A percentile compares a stretch with the other conserved stretches of the same genome.
These are phyloP conservation scores for Tricholomella constricta DNA, from an alignment of 768 basidiomycete genomes.

Conservation along the genomic window DNA sequence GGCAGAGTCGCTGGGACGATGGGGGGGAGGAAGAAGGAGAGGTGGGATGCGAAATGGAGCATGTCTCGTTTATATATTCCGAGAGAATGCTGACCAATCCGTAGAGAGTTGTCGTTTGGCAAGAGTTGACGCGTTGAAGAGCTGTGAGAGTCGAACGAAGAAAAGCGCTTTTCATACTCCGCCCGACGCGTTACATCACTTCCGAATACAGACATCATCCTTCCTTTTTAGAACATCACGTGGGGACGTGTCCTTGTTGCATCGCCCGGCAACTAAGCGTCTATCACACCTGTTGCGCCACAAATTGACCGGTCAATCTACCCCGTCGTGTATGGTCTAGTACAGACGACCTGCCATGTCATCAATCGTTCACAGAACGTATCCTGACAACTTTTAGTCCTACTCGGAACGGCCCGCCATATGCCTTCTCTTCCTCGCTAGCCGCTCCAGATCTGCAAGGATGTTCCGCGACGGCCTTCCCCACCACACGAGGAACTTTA, in stretches of 20 bases:
- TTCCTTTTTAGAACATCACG: slow-evolving; percentile 26
- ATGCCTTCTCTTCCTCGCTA: slow-evolving; percentile 13
- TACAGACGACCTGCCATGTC: slow-evolving; percentile 11
- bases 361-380: slow-evolving; percentile 9
- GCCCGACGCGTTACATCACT: slow-evolving; percentile 17
- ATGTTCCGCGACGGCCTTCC: slow-evolving; percentile 9
- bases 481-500: not conserved
- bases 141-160: slow-evolving; percentile 8
- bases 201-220: slow-evolving; percentile 19
- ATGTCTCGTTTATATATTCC: slow-evolving; percentile 38
- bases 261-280: slow-evolving; percentile 21
- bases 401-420: slow-evolving; percentile 21
- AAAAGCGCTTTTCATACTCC: slow-evolving; percentile 23
- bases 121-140: slow-evolving; percentile 13
- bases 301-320: slow-evolving; percentile 27
- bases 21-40: slow-evolving; percentile 36
- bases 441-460: slow-evolving; percentile 5
- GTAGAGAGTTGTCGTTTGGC: slow-evolving; percentile 16
- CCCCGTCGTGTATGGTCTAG: slow-evolving; percentile 12
- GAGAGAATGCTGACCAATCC: slow-evolving; percentile 43
- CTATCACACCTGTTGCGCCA: slow-evolving; percentile 23
- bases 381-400: slow-evolving; percentile 17
- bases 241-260: slow-evolving; percentile 16
- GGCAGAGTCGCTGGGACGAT: slow-evolving; percentile 28
- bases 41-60: slow-evolving; percentile 30